A percentile compares a stretch with the other conserved stretches of the same genome.
phyloP scores from a whole-genome alignment of 371 early-diverging fungal species.

The Circinella umbellata region DNA sequence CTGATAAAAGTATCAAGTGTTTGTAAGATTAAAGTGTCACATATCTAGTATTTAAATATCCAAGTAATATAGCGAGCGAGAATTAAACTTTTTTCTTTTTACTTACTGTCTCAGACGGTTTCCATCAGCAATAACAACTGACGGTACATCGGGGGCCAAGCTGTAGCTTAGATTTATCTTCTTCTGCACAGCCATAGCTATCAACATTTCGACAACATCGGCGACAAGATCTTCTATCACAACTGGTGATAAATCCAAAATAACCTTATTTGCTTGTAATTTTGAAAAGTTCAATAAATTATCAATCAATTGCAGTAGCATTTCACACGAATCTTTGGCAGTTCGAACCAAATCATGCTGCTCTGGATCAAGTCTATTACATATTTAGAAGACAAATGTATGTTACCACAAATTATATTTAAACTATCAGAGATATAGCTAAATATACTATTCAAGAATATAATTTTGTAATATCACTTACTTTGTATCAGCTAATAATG shows the following conservation, averaged over 20 bases:
- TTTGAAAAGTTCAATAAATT: slow-evolving; percentile 69
- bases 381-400: background rate
- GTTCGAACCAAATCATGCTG: slow-evolving; percentile 64
- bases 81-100: background rate
- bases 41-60: too few species aligned
- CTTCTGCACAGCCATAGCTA: slow-evolving; percentile 58
- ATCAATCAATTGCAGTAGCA: slow-evolving; percentile 63
- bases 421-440: too few species aligned
- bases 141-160: slow-evolving; percentile 39
- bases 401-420: too few species aligned
- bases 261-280: slow-evolving; percentile 65
- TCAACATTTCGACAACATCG: slow-evolving; percentile 61
- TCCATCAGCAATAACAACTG: slow-evolving; percentile 57
- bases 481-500: slow-evolving; percentile 54
- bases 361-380: slow-evolving; percentile 43
- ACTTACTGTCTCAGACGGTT: slow-evolving; percentile 47
- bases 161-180: slow-evolving; percentile 52
- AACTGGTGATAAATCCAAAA: slow-evolving; percentile 54
- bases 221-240: slow-evolving; percentile 58
- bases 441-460: too few species aligned
- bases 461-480: background rate
- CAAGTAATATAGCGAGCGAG: too few species aligned
- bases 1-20: slow-evolving; percentile 8
- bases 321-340: slow-evolving; percentile 65
- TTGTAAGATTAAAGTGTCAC: background rate